Evolutionary conservation across 768 basidiomycete species (phyloP), one percentile per base, ranked within the genome.

Genomic region (Macrolepiota albuminosa): DNA sequence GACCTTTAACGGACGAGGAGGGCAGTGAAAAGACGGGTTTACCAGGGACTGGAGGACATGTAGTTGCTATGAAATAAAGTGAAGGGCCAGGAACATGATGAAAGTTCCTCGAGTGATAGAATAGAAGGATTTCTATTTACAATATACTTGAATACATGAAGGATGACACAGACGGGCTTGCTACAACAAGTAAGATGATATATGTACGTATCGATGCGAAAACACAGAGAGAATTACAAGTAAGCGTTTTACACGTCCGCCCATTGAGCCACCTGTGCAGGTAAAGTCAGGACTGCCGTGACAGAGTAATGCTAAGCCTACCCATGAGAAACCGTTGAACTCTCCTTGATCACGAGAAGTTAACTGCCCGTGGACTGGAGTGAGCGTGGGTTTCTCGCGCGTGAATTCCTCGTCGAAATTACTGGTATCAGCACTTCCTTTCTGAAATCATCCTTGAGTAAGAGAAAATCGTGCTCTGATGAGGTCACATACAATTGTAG

Each of bases 381-480:
- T 99, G 66, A 99, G 76, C 1, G 95, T 98, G 14, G 97, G 97
- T 71, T 97, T 92, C 71, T 99, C 97, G 57, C 84, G 83, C 40
- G 97, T 99, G 72, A 99, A 98, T 72, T 98, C 97, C 70, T 94
- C 88, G 73, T 97, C 94, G 76, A 97, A 98, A 76, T 97, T 93
- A 71, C 87, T 91, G 50, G 90, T 92, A 76, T 93, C 91, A 45
- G 90, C 88, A 63, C 86, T 89, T 64, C 90, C 90, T 59, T 85
- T 92, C 90, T 93, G 66, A 40, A 45, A 56, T 4, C 61, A 49
- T 10, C 36, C 24, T 4, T 58, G 56, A 29, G 59, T 36, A 21
- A 21, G 31, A 33, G 37, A n/a, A 43, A 37, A n/a, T 18, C 42
- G 21, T 18, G 14, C 6, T 8, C 18, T 36, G 34, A n/a, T 5